A percentile compares a stretch with the other conserved stretches of the same genome.
Conservation (phyloP, 1,284 basidiomycete genomes). For the Xerocomus amazonicus region DNA sequence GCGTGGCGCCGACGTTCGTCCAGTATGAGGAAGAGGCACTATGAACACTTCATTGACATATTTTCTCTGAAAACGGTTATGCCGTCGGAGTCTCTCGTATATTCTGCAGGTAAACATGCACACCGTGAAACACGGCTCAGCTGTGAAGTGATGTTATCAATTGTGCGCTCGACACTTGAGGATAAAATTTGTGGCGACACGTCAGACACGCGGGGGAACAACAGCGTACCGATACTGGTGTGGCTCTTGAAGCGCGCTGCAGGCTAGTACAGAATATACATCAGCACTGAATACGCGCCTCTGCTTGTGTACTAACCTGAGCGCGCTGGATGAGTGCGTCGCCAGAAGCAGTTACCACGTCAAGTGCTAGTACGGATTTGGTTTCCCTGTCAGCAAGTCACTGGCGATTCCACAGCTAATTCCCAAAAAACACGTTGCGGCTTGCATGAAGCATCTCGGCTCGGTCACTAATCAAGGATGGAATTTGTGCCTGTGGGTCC, state of each 20-base stretch:
- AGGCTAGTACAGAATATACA: no score
- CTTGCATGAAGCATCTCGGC: not conserved
- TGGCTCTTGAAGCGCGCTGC: no score
- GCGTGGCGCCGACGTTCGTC: conserved; percentile 16
- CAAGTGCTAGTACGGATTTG: no score
- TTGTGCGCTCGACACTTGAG: conserved; percentile 1
- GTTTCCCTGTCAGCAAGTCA: no score
- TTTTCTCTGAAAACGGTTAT: not conserved
- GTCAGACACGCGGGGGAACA: not conserved
- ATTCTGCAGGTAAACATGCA: not conserved
- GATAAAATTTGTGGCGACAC: conserved; percentile 26
- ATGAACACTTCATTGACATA: conserved; percentile 4
- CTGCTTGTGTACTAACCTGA: no score
- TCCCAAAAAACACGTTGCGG: conserved; percentile 22
- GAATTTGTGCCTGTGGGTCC: conserved; percentile 33
- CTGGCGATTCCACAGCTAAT: conserved; percentile 7
- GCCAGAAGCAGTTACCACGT: no score
- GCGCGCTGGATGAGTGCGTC: no score
- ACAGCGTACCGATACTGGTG: no score
- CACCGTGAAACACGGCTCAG: conserved; percentile 7
- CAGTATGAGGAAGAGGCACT: conserved; percentile 7
- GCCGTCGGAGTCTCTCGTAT: not conserved
- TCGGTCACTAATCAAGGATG: conserved; percentile 16
- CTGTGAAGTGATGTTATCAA: not conserved
- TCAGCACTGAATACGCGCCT: no score